A percentile compares a stretch with the other conserved stretches of the same genome.
Conservation (phyloP, 257 asterid species). For the Solanum lignicaule region DNA sequence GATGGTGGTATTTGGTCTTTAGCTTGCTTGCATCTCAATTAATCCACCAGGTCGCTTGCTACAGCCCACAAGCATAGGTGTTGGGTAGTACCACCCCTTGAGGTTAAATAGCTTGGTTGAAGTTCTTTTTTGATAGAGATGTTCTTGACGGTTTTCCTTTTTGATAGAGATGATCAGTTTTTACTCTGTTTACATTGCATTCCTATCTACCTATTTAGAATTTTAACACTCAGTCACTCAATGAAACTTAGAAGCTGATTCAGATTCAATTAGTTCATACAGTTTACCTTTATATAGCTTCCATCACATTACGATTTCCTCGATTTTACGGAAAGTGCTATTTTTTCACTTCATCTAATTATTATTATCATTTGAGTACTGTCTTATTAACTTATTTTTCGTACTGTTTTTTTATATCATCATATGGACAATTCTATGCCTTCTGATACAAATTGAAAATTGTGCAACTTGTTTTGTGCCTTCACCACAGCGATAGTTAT, state of each 20-base stretch:
- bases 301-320: neutral
- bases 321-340: neutral
- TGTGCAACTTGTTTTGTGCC: neutral
- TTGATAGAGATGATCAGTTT: neutral
- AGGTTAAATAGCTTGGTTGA: neutral
- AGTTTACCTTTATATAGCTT: neutral
- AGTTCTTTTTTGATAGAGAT: neutral
- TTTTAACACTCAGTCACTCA: neutral
- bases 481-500: neutral
- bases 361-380: neutral
- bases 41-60: neutral
- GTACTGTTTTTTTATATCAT: neutral
- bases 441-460: neutral
- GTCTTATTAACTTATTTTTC: neutral
- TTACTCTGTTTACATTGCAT: neutral
- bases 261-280: neutral
- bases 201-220: neutral
- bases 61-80: neutral
- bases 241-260: neutral
- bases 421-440: neutral
- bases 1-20: neutral
- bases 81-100: neutral
- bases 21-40: neutral
- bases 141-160: neutral
- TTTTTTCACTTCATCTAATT: neutral